phyloP scores from a whole-genome alignment of 495 filamentous ascomycete species.

The Aspergillus sclerotiicarbonarius region DNA sequence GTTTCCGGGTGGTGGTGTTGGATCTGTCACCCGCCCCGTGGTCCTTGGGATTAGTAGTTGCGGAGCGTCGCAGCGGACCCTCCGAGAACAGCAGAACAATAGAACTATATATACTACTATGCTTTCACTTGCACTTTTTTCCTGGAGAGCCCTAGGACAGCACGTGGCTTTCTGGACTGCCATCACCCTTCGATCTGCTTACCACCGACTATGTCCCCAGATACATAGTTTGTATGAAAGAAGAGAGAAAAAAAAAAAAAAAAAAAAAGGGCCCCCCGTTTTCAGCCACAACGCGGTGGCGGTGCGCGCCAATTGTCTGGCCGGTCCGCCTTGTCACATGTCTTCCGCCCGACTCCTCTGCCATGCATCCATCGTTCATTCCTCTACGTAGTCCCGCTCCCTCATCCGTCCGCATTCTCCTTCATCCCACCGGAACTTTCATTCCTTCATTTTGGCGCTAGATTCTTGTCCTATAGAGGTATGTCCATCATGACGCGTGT shows the following conservation, averaged over 20 bases:
- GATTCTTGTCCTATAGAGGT: background rate
- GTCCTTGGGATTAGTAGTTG: background rate
- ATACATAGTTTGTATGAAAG: too few species aligned
- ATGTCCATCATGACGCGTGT: background rate
- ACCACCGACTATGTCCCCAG: too few species aligned
- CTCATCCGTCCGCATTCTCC: background rate
- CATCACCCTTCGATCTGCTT: too few species aligned
- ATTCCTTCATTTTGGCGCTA: background rate
- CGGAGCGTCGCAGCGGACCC: background rate
- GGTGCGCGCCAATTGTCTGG: background rate
- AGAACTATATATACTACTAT: background rate
- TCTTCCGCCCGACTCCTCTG: background rate
- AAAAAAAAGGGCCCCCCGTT: too few species aligned
- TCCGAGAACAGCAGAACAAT: too few species aligned
- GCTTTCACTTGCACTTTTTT: too few species aligned
- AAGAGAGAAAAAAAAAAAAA: too few species aligned
- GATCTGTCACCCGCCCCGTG: background rate
- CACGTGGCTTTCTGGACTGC: too few species aligned
- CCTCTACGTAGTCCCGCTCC: background rate
- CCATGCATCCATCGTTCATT: background rate
- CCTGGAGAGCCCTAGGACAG: too few species aligned
- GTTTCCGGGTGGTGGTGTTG: background rate
- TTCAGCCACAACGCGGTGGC: slow-evolving; percentile 1
- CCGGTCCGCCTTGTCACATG: background rate
- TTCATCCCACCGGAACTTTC: background rate